A percentile compares a stretch with the other conserved stretches of the same genome.
Evolutionary conservation across 768 basidiomycete species (phyloP).

Genomic region (Panaeolus cyanescens): DNA sequence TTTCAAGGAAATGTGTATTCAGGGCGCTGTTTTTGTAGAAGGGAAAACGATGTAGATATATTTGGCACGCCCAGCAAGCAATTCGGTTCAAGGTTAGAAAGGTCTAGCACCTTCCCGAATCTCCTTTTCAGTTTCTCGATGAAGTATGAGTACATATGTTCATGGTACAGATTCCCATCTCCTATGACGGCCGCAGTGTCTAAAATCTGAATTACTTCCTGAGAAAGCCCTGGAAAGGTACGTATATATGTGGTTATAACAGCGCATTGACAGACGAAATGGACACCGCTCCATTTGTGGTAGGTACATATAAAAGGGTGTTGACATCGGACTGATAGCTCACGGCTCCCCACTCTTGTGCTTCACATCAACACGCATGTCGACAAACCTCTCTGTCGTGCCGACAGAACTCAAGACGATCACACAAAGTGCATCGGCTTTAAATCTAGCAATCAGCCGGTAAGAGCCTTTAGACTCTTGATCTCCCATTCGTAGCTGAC

Average conservation of each 20-base stretch:
- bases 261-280: background rate
- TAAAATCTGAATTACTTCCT: background rate
- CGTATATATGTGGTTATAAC: background rate
- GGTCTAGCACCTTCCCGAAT: background rate
- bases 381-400: background rate
- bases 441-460: background rate
- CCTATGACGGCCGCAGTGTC: background rate
- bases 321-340: too few species aligned
- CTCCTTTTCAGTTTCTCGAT: background rate
- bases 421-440: background rate
- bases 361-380: background rate
- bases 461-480: background rate
- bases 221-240: background rate
- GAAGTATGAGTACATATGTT: background rate
- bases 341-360: too few species aligned
- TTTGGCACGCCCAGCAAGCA: background rate
- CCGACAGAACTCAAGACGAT: background rate
- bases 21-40: background rate
- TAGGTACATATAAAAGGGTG: background rate
- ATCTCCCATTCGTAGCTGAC: background rate
- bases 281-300: background rate
- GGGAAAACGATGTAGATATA: background rate
- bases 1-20: background rate
- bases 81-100: background rate
- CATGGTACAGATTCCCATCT: background rate